Conservation (phyloP, 352 stramenopile species). For the Pythium grandisporangium region DNA sequence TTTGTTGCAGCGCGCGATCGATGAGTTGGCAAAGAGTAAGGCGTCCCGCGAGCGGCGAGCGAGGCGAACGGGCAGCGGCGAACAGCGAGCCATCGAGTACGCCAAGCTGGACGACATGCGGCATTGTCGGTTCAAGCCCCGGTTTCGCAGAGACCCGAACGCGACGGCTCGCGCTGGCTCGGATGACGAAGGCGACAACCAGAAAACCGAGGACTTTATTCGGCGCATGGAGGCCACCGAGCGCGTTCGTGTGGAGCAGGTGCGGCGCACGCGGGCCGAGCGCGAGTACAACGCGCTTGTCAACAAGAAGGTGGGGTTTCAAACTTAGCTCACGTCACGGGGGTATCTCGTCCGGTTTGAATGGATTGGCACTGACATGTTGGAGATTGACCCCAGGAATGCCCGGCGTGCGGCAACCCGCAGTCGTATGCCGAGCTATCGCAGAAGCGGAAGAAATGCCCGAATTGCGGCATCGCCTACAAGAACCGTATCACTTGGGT, state of each 20-base stretch:
- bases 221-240: conserved; percentile 66
- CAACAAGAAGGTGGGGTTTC: conserved; percentile 47
- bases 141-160: conserved; percentile 16
- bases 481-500: conserved; percentile 60
- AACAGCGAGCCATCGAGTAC: conserved; percentile 28
- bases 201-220: conserved; percentile 50
- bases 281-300: conserved; percentile 37
- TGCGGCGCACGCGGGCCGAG: conserved; percentile 55
- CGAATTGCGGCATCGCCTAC: conserved; percentile 66
- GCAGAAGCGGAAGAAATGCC: conserved; percentile 76
- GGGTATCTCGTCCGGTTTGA: no score
- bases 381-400: no score
- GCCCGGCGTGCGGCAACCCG: conserved; percentile 52
- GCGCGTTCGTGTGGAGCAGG: conserved; percentile 36
- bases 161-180: conserved; percentile 16
- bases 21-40: conserved; percentile 38
- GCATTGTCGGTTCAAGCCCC: conserved; percentile 47
- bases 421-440: conserved; percentile 70
- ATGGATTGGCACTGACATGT: no score
- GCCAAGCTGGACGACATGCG: conserved; percentile 46
- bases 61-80: no score
- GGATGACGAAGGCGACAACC: conserved; percentile 17
- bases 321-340: background rate
- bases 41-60: conserved; percentile 14
- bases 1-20: conserved; percentile 22